Evolutionary conservation across 2,329 filamentous ascomycete species (phyloP).

Genomic region (Calonectria naviculata): DNA sequence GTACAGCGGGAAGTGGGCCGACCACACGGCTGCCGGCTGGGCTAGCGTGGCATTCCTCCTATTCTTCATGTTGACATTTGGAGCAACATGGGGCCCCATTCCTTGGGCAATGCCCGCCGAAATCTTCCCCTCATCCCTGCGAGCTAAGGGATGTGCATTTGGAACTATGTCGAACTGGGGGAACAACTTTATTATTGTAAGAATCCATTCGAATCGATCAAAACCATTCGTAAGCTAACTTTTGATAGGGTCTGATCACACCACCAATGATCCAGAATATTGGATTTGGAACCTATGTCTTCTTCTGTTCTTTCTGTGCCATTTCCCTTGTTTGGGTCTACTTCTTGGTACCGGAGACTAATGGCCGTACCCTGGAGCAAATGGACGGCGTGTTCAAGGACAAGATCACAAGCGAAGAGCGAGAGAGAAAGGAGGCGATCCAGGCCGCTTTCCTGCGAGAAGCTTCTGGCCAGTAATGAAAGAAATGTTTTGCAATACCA

Average conservation of each 20-base stretch:
- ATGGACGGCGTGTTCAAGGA: background rate
- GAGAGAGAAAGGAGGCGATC: background rate
- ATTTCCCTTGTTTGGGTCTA: background rate
- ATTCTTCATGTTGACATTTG: background rate
- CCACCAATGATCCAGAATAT: background rate
- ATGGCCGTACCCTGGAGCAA: background rate
- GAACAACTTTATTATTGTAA: constrained; percentile 16
- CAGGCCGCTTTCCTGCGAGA: background rate
- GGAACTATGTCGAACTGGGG: background rate
- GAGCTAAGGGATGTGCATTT: constrained; percentile 15
- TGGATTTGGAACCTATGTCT: background rate
- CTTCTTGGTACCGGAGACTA: background rate
- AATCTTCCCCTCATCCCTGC: constrained; percentile 2
- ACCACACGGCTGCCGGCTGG: background rate
- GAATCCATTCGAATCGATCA: background rate
- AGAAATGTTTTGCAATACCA: background rate
- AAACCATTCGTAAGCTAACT: background rate
- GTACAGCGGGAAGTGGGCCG: background rate
- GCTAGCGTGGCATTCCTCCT: background rate
- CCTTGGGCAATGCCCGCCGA: constrained; percentile 16
- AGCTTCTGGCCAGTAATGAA: background rate
- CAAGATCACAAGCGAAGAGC: background rate
- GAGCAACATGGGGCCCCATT: constrained; percentile 10
- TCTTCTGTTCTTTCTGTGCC: background rate
- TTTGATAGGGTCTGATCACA: background rate